Base-by-base conservation (phyloP, 2,329 filamentous ascomycete genomes). In the Cladophialophora carrionii region DNA sequence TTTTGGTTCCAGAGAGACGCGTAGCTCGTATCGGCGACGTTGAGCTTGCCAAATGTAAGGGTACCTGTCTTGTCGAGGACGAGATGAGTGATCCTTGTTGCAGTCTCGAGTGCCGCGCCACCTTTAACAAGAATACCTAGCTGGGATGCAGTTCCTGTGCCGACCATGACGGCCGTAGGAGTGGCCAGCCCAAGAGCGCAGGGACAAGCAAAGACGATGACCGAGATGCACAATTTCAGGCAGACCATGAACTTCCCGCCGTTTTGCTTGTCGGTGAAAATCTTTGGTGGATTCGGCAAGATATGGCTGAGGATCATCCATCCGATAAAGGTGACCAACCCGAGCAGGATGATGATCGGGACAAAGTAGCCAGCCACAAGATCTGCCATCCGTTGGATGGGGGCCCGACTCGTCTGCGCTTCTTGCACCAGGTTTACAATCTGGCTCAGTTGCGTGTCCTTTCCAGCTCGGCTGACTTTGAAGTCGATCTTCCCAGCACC, bases 401-500 rank as follows among this genome's bases (percentile, higher is more conserved):
- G 95, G 7, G 95, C 95, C 46, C 95, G 87, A 59, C 88, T 94
- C 2, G 94, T 98, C 77, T 99, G 95, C 2, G 95, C 95, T 76
- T 97, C 92, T 77, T 99, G 95, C 0, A 99, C 95, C n/a, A 98
- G 85, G 77, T 94, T 95, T 68, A 99, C 95, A 70, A 99, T 99
- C 78, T 98, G 95, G 78, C 92, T 96, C 62, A 99, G 88, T 76
- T 98, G 94, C 0, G 95, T 99, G 74, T 99, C 94, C 68, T 93
- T 90, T 56, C 95, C 95, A 41, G 94, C 93, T 71, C 94, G 87
- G 3, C 91, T 96, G 65, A 99, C 95, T 51, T 90, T 88, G 77
- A 98, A 95, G 76, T 98, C 95, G 46, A 97, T 82, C 55, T 94
- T 88, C 2, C 95, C 95, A 69, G 93, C 90, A 26, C 93, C 92